These are phyloP conservation scores for Malus orientalis DNA, from an alignment of 306 rosid species.

Conservation along the genomic window DNA sequence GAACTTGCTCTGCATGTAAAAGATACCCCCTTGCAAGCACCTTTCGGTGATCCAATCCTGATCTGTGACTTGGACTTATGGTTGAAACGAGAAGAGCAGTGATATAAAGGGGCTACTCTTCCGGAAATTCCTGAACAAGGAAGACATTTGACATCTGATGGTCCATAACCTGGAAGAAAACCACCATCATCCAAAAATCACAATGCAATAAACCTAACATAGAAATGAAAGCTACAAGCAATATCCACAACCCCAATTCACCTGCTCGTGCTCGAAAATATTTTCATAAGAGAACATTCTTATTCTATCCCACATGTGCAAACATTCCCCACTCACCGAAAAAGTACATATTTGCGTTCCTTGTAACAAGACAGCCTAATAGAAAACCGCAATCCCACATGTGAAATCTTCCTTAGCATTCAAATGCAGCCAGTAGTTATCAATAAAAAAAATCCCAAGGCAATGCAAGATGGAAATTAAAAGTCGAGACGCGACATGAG, in stretches of 20 bases:
- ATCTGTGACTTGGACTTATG: slow-evolving; percentile 36
- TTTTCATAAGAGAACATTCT: neutral
- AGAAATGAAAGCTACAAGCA: neutral
- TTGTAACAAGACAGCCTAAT: neutral
- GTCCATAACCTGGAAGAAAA: slow-evolving; percentile 49
- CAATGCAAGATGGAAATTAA: neutral
- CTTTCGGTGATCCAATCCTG: slow-evolving; percentile 35
- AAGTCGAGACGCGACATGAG: neutral
- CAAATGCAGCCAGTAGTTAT: neutral
- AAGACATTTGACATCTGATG: slow-evolving; percentile 53
- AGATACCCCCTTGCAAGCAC: slow-evolving; percentile 34
- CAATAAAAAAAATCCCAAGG: neutral
- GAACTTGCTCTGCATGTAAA: slow-evolving; percentile 53
- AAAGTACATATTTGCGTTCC: neutral
- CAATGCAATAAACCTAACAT: neutral
- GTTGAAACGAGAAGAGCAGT: slow-evolving; percentile 36
- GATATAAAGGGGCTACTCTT: slow-evolving; percentile 38
- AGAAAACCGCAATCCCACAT: neutral
- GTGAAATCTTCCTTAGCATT: neutral
- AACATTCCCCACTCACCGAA: neutral
- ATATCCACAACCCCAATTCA: neutral
- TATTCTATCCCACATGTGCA: neutral
- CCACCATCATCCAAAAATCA: slow-evolving; percentile 17
- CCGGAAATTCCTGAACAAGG: slow-evolving; percentile 54
- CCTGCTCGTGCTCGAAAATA: neutral